phyloP scores from a whole-genome alignment of 306 rosid genomes.

The Cucumis cinereus region DNA sequence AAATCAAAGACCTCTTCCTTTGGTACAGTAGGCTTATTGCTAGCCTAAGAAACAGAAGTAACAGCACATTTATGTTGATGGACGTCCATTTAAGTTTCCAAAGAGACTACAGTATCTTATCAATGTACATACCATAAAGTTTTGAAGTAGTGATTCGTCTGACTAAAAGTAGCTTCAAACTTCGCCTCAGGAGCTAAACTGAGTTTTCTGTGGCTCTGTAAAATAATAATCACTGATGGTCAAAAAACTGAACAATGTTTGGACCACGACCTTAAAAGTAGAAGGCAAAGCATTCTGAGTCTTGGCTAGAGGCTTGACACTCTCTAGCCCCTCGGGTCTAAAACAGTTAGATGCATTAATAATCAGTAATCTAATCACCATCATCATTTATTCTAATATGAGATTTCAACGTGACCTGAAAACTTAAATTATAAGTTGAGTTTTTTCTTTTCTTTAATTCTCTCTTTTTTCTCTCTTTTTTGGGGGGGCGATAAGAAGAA shows the following conservation, averaged over 20 bases:
- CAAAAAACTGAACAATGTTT: background rate
- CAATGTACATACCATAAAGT: conserved; percentile 9
- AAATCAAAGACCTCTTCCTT: conserved; percentile 58
- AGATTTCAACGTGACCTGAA: background rate
- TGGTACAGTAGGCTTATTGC: conserved; percentile 31
- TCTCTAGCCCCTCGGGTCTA: background rate
- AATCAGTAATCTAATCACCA: background rate
- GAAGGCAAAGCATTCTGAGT: background rate
- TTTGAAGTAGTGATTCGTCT: background rate
- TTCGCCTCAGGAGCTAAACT: background rate
- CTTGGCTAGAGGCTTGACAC: background rate
- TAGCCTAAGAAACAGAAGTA: conserved; percentile 13
- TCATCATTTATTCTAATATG: background rate
- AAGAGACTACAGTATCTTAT: background rate
- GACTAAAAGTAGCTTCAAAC: background rate
- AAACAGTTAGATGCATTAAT: background rate
- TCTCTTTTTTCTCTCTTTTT: background rate
- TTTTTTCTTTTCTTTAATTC: background rate
- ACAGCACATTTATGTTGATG: background rate
- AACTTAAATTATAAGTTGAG: background rate
- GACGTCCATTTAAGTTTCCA: background rate
- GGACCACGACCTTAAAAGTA: background rate
- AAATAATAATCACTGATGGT: background rate
- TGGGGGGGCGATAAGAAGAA: background rate
- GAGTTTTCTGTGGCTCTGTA: background rate